Evolutionary conservation across 164 flowering plant genomes (phyloP).

Genomic region (Protea cynaroides): DNA sequence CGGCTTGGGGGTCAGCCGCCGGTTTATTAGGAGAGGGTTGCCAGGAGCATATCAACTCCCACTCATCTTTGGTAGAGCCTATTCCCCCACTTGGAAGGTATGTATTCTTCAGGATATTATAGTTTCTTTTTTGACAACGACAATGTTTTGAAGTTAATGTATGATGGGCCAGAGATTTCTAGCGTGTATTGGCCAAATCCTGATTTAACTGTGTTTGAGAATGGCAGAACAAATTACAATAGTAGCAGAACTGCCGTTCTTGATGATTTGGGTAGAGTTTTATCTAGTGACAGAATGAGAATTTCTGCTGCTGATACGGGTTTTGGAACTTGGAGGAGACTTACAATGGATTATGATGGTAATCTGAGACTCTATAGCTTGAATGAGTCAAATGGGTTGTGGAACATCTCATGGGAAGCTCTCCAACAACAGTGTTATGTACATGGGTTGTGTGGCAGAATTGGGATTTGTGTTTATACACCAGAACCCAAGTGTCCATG

Average conservation of each 20-base stretch:
- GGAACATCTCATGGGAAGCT: slow-evolving; percentile 11
- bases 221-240: slow-evolving; percentile 16
- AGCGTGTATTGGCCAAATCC: slow-evolving; percentile 33
- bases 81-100: no score
- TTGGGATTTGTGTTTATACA: no score
- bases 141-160: slow-evolving; percentile 27
- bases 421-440: neutral
- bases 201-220: neutral
- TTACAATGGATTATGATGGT: slow-evolving; percentile 13
- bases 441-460: neutral
- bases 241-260: slow-evolving; percentile 20
- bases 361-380: slow-evolving; percentile 5
- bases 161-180: slow-evolving; percentile 13
- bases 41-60: no score
- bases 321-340: neutral
- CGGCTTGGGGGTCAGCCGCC: no score
- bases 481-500: neutral
- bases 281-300: slow-evolving; percentile 17
- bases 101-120: slow-evolving; percentile 31
- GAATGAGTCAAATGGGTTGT: neutral
- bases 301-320: slow-evolving; percentile 7
- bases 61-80: no score
- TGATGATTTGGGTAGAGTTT: slow-evolving; percentile 16
- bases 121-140: slow-evolving; percentile 34
- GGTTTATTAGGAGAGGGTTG: no score